Conservation (phyloP, 495 filamentous ascomycete species). For the Trichoderma erinaceum region DNA sequence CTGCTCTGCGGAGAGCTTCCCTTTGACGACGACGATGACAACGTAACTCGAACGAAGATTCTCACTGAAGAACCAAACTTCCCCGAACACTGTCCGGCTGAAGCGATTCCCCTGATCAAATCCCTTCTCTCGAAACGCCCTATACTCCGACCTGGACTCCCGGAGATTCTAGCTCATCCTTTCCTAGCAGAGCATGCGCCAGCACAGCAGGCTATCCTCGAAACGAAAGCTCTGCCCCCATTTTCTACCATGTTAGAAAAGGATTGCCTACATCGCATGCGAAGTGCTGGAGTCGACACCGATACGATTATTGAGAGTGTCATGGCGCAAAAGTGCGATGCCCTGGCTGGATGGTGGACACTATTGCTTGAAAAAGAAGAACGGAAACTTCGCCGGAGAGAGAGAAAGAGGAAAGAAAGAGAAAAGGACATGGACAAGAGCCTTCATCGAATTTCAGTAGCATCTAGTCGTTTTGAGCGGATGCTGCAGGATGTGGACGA, state of each 20-base stretch:
- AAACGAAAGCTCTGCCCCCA: constrained; percentile 71
- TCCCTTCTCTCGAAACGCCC: constrained; percentile 82
- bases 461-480: constrained; percentile 75
- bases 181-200: constrained; percentile 86
- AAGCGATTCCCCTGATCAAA: constrained; percentile 69
- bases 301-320: constrained; percentile 94
- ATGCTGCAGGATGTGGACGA: constrained; percentile 72
- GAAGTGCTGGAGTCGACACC: constrained; percentile 88
- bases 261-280: constrained; percentile 87
- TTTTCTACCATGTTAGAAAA: constrained; percentile 89
- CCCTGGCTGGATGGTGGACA: constrained; percentile 93
- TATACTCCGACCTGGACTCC: constrained; percentile 70
- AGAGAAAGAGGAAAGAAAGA: constrained; percentile 77
- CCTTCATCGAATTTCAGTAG: constrained; percentile 73
- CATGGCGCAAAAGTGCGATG: constrained; percentile 79
- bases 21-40: constrained; percentile 91
- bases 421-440: constrained; percentile 70
- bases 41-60: constrained; percentile 76
- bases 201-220: constrained; percentile 85
- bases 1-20: constrained; percentile 88
- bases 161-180: constrained; percentile 83
- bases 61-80: constrained; percentile 76
- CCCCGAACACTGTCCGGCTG: constrained; percentile 69
- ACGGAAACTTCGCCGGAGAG: constrained; percentile 75
- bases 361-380: constrained; percentile 93